These are phyloP conservation scores for Talaromyces sp. DNA, from an alignment of 2,329 filamentous ascomycete species.

Conservation along the genomic window DNA sequence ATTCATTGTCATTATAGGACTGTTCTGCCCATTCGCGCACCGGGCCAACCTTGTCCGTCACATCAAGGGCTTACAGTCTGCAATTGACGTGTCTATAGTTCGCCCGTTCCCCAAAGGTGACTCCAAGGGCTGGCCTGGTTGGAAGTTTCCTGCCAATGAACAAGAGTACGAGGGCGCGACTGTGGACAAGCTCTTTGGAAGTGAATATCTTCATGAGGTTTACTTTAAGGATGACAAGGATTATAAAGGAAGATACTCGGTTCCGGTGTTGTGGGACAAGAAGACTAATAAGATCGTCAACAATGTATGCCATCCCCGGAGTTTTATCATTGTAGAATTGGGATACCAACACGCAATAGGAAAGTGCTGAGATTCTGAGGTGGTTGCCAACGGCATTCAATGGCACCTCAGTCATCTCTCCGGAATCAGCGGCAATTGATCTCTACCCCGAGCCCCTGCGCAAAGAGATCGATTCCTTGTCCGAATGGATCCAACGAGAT, in stretches of 20 bases:
- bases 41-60: conserved; percentile 58
- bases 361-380: conserved; percentile 58
- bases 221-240: conserved; percentile 62
- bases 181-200: conserved; percentile 59
- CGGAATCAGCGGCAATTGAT: conserved; percentile 44
- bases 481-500: conserved; percentile 55
- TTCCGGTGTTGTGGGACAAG: conserved; percentile 63
- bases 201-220: conserved; percentile 59
- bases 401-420: conserved; percentile 41
- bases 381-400: conserved; percentile 60
- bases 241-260: conserved; percentile 62
- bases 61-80: conserved; percentile 56
- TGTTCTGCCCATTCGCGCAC: conserved; percentile 67
- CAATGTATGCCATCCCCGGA: conserved; percentile 40
- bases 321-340: not conserved
- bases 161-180: conserved; percentile 60
- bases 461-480: conserved; percentile 53
- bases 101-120: conserved; percentile 67
- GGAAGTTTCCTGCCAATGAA: conserved; percentile 56
- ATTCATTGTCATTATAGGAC: conserved; percentile 38
- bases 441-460: conserved; percentile 55
- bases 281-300: conserved; percentile 57
- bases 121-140: conserved; percentile 62
- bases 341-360: conserved; percentile 31
- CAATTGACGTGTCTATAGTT: conserved; percentile 59